Percentiles rank a stretch among this genome's conserved stretches.
phyloP scores from a whole-genome alignment of 495 filamentous ascomycete species.

The Penicillium canescens region DNA sequence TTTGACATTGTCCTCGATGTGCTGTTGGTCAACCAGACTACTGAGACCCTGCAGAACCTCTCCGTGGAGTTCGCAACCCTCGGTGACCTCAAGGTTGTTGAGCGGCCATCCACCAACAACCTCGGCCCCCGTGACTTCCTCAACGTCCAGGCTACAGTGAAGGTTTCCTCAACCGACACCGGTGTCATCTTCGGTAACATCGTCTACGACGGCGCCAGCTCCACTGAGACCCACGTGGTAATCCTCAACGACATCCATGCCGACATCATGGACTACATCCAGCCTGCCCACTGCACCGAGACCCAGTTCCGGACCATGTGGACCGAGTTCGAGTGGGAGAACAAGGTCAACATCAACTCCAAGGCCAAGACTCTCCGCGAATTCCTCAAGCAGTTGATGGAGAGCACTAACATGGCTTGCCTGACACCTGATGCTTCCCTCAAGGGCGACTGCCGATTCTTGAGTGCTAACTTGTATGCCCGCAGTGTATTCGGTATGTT shows the following conservation, averaged over 20 bases:
- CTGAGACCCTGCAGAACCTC: slow-evolving; percentile 94
- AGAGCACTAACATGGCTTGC: slow-evolving; percentile 97
- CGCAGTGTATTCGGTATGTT: slow-evolving; percentile 95
- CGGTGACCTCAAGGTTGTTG: slow-evolving; percentile 97
- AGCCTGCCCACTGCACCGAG: slow-evolving; percentile 94
- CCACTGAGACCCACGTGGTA: slow-evolving; percentile 94
- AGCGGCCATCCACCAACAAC: slow-evolving; percentile 93
- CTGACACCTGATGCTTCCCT: slow-evolving; percentile 94
- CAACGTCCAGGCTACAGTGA: slow-evolving; percentile 98
- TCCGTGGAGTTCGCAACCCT: slow-evolving; percentile 97
- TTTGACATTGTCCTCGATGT: slow-evolving; percentile 99
- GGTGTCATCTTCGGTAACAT: slow-evolving; percentile 99
- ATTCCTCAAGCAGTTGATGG: slow-evolving; percentile 94
- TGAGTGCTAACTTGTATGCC: slow-evolving; percentile 96
- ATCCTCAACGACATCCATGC: slow-evolving; percentile 99
- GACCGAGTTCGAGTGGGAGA: slow-evolving; percentile 99
- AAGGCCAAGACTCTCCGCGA: slow-evolving; percentile 91
- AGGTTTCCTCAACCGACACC: slow-evolving; percentile 97
- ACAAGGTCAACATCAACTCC: slow-evolving; percentile 99
- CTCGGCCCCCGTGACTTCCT: slow-evolving; percentile 93
- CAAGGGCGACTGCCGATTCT: slow-evolving; percentile 96
- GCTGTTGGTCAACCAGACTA: slow-evolving; percentile 95
- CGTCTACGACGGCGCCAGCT: slow-evolving; percentile 94
- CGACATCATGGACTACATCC: slow-evolving; percentile 99
- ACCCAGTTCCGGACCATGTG: slow-evolving; percentile 99